These are phyloP conservation scores for Pichia kudriavzevii DNA, from an alignment of 1,139 yeast genomes.

Conservation along the genomic window DNA sequence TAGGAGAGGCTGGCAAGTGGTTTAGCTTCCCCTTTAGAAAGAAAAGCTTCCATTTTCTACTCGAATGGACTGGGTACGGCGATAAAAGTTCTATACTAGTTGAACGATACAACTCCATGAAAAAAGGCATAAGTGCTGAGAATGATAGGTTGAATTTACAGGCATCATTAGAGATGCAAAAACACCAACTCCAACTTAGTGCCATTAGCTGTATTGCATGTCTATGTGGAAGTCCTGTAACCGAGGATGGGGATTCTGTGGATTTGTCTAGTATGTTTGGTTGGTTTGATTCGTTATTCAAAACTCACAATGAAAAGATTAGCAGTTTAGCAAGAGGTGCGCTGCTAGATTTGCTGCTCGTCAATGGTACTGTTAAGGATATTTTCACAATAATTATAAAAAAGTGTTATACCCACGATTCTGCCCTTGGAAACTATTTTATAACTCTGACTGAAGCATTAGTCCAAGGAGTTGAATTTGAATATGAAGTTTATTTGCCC, in stretches of 20 bases:
- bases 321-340: slow-evolving; percentile 68
- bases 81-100: slow-evolving; percentile 51
- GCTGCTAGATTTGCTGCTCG: slow-evolving; percentile 52
- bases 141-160: slow-evolving; percentile 48
- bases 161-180: slow-evolving; percentile 81
- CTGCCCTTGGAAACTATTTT: slow-evolving; percentile 62
- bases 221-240: slow-evolving; percentile 60
- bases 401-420: slow-evolving; percentile 57
- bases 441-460: slow-evolving; percentile 61
- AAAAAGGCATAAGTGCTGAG: slow-evolving; percentile 34
- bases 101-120: slow-evolving; percentile 63
- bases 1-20: slow-evolving; percentile 39
- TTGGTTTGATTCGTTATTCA: slow-evolving; percentile 72
- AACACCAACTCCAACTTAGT: slow-evolving; percentile 60
- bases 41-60: slow-evolving; percentile 71
- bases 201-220: slow-evolving; percentile 81
- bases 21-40: slow-evolving; percentile 82
- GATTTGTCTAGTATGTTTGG: slow-evolving; percentile 60
- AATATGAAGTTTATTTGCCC: slow-evolving; percentile 47
- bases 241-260: slow-evolving; percentile 51
- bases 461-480: slow-evolving; percentile 35
- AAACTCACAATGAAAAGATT: slow-evolving; percentile 51
- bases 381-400: slow-evolving; percentile 57
- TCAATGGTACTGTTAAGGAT: slow-evolving; percentile 50
- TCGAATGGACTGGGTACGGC: slow-evolving; percentile 95